Evolutionary conservation across 352 stramenopile genomes (phyloP).

Genomic region (Phytopythium delawarense): DNA sequence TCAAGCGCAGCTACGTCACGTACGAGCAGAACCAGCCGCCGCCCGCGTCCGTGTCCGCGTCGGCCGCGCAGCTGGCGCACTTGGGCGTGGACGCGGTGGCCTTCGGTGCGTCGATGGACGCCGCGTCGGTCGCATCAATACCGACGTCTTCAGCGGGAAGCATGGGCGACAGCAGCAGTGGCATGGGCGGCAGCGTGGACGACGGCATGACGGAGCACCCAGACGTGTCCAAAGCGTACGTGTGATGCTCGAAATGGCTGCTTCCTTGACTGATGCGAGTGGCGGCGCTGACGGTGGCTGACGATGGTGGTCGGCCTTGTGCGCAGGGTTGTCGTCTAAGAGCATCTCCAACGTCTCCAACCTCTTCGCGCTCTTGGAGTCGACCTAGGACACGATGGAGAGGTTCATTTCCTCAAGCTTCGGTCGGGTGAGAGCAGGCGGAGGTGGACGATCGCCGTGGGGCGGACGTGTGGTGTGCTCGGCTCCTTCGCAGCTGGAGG

Average conservation of each 20-base stretch:
- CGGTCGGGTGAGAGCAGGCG: neutral
- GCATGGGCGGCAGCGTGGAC: neutral
- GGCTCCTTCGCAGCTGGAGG: no score
- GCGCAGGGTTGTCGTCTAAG: constrained; percentile 3
- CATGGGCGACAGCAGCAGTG: neutral
- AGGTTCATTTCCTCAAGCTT: neutral
- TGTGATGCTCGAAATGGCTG: neutral
- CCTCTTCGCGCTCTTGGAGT: neutral
- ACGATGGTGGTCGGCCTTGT: neutral
- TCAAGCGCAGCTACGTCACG: constrained; percentile 75
- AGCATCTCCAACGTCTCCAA: neutral
- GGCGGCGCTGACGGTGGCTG: neutral
- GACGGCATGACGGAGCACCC: neutral
- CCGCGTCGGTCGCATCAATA: neutral
- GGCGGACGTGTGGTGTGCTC: neutral
- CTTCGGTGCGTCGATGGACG: neutral
- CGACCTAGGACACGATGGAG: neutral
- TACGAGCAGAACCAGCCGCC: constrained; percentile 39
- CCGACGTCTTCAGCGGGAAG: neutral
- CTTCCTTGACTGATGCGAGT: neutral
- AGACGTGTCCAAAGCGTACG: constrained; percentile 5
- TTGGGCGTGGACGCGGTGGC: neutral
- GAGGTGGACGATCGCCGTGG: neutral
- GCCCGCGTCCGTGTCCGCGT: neutral
- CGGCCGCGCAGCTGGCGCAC: neutral